phyloP scores from a whole-genome alignment of 768 basidiomycete species.

The Sarcodon aspratus region DNA sequence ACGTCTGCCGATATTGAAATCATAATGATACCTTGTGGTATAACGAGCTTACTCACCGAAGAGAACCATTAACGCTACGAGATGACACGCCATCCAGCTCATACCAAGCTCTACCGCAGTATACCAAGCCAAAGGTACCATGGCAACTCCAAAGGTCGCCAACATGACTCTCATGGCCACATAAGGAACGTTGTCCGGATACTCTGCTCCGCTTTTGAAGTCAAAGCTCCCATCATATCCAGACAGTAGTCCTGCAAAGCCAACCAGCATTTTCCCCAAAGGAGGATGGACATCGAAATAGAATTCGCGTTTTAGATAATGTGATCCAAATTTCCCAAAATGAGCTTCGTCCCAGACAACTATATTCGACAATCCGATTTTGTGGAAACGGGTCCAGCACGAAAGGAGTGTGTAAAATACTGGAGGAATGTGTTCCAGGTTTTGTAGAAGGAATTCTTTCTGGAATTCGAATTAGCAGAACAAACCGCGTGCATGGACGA shows the following conservation, averaged over 20 bases:
- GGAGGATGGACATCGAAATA: conserved; percentile 99
- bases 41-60: conserved; percentile 44
- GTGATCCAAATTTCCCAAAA: conserved; percentile 97
- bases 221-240: conserved; percentile 91
- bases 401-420: conserved; percentile 85
- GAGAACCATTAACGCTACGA: conserved; percentile 90
- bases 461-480: conserved; percentile 14
- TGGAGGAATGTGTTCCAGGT: conserved; percentile 68
- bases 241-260: conserved; percentile 78
- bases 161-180: conserved; percentile 93
- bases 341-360: conserved; percentile 99
- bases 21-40: not conserved
- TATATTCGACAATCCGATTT: conserved; percentile 73
- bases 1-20: conserved; percentile 47
- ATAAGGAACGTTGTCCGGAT: conserved; percentile 80
- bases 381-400: conserved; percentile 91
- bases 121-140: conserved; percentile 97
- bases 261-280: conserved; percentile 97
- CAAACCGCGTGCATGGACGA: conserved; percentile 4
- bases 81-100: conserved; percentile 80
- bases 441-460: conserved; percentile 72
- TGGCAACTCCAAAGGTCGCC: conserved; percentile 86
- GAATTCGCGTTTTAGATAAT: conserved; percentile 97
- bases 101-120: conserved; percentile 91
- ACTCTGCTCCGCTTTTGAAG: conserved; percentile 84